Conservation (phyloP, 2,329 filamentous ascomycete species). For the Stemphylium lycopersici region DNA sequence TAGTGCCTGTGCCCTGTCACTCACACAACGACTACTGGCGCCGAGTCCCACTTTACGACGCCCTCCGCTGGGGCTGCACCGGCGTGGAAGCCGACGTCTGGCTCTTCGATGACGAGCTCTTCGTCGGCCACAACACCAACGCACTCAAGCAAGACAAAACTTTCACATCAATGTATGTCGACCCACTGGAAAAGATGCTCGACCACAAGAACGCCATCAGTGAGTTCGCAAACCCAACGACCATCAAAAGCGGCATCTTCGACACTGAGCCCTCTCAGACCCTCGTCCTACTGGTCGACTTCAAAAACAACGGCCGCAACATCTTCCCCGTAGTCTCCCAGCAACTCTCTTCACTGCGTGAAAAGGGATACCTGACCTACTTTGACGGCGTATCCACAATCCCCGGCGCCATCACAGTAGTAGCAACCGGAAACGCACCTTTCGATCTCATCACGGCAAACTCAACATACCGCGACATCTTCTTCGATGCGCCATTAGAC, state of each 20-base stretch:
- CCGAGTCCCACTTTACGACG: constrained; percentile 60
- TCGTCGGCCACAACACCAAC: constrained; percentile 60
- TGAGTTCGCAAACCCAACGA: constrained; percentile 37
- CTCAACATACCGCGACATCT: constrained; percentile 59
- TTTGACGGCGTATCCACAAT: constrained; percentile 54
- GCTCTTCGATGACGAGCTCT: constrained; percentile 60
- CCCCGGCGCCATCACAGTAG: constrained; percentile 57
- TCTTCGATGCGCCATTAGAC: constrained; percentile 60
- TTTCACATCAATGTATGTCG: constrained; percentile 59
- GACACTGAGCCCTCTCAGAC: constrained; percentile 56
- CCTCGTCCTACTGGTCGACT: constrained; percentile 61
- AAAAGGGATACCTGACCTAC: constrained; percentile 58
- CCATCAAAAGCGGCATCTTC: constrained; percentile 56
- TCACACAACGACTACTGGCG: constrained; percentile 68
- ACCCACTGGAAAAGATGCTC: constrained; percentile 58
- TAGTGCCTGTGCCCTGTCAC: constrained; percentile 59
- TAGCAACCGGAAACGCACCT: constrained; percentile 61
- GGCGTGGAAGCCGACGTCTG: constrained; percentile 65
- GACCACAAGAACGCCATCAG: constrained; percentile 55
- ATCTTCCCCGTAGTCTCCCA: constrained; percentile 47
- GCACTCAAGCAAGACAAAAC: constrained; percentile 56
- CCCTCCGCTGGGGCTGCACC: constrained; percentile 60
- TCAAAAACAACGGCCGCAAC: constrained; percentile 48
- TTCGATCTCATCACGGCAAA: constrained; percentile 56
- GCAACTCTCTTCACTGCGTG: constrained; percentile 56